These are phyloP conservation scores for Jasminum sambac DNA, from an alignment of 257 asterid genomes.

Conservation along the genomic window DNA sequence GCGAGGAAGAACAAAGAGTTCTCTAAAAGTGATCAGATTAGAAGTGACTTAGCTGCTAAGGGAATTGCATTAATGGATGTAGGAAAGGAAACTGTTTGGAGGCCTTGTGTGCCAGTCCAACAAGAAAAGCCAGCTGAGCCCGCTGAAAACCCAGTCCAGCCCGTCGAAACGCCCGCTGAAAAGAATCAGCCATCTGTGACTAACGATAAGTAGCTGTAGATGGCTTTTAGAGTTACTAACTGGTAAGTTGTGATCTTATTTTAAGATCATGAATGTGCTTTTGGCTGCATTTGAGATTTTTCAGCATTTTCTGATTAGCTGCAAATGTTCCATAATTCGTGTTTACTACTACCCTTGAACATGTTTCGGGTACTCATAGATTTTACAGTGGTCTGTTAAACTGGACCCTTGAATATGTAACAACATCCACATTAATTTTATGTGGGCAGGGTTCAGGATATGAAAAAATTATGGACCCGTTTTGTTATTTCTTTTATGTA, in stretches of 20 bases:
- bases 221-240: conserved; percentile 6
- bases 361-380: neutral
- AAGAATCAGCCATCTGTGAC: conserved; percentile 2
- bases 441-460: no score
- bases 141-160: conserved; percentile 14
- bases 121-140: conserved; percentile 29
- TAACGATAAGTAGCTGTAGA: conserved; percentile 13
- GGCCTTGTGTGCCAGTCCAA: conserved; percentile 61
- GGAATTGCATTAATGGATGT: conserved; percentile 85
- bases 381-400: neutral
- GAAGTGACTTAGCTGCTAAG: conserved; percentile 55
- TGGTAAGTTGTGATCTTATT: conserved; percentile 1
- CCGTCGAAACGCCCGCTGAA: conserved; percentile 21
- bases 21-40: conserved; percentile 59
- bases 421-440: neutral
- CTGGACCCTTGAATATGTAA: neutral
- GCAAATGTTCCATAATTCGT: neutral
- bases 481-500: no score
- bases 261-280: conserved; percentile 3
- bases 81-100: conserved; percentile 80
- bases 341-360: neutral
- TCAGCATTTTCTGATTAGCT: neutral
- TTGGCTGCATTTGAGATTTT: conserved; percentile 7
- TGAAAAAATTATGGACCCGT: no score
- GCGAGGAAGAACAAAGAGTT: conserved; percentile 68